Conservation (phyloP, 176 grass and related monocot species). For the Carex parvula region DNA sequence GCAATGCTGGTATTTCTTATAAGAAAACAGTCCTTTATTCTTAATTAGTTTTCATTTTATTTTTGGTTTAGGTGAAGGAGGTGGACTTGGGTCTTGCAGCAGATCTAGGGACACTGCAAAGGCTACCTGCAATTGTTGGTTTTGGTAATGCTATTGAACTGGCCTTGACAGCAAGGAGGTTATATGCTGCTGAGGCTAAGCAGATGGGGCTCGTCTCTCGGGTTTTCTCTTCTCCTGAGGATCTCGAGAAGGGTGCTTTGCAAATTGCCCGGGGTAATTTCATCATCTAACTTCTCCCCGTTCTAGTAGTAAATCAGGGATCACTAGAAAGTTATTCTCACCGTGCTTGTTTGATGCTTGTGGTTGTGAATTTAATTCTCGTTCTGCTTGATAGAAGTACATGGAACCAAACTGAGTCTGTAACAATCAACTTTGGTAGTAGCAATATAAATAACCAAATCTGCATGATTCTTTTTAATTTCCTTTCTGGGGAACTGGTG, state of each 20-base stretch:
- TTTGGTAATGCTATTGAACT: constrained; percentile 66
- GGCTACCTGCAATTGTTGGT: constrained; percentile 53
- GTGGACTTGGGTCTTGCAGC: constrained; percentile 86
- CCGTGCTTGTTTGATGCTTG: background rate
- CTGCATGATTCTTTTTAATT: background rate
- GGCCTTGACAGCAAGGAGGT: constrained; percentile 54
- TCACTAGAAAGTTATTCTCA: background rate
- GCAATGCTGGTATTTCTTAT: background rate
- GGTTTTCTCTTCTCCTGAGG: constrained; percentile 58
- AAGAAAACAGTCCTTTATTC: background rate
- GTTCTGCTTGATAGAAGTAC: background rate
- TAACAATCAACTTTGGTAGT: background rate
- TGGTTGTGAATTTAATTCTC: background rate
- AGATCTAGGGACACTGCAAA: constrained; percentile 68
- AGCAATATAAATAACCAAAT: background rate
- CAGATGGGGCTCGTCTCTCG: constrained; percentile 63
- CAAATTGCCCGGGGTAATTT: constrained; percentile 50
- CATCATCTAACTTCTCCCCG: background rate
- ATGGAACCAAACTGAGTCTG: background rate
- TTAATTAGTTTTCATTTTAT: background rate
- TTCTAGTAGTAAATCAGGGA: background rate
- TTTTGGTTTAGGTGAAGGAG: constrained; percentile 44
- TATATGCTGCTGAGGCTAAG: constrained; percentile 71
- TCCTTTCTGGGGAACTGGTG: background rate
- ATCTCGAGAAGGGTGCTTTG: constrained; percentile 47